A percentile compares a stretch with the other conserved stretches of the same genome.
Conservation (phyloP, 2,329 filamentous ascomycete species). For the Nothophoma quercina region DNA sequence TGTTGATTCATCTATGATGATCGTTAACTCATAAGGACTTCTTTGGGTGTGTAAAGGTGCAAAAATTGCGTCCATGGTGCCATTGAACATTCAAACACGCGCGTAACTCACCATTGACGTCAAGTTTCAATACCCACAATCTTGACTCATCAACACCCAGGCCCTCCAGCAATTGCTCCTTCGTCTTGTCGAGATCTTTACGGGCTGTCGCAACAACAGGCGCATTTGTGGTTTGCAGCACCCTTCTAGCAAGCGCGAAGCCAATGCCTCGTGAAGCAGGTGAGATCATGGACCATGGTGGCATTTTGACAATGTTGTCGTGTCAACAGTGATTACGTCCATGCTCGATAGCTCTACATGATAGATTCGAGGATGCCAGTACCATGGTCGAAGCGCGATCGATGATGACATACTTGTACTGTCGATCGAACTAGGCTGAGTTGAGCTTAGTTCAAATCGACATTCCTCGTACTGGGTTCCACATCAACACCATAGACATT, state of each 20-base stretch:
- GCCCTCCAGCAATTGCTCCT: slow-evolving; percentile 59
- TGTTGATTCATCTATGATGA: slow-evolving; percentile 64
- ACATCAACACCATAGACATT: too few relatives aligned
- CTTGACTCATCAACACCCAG: slow-evolving; percentile 57
- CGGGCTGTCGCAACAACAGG: slow-evolving; percentile 69
- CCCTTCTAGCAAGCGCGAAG: slow-evolving; percentile 65
- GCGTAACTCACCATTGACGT: slow-evolving; percentile 70
- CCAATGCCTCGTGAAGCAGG: slow-evolving; percentile 71
- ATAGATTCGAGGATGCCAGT: slow-evolving; percentile 4
- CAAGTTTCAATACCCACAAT: slow-evolving; percentile 61
- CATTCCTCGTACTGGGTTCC: too few relatives aligned
- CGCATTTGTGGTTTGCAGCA: slow-evolving; percentile 64
- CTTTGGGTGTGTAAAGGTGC: too few relatives aligned
- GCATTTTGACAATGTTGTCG: slow-evolving; percentile 40
- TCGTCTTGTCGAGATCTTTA: slow-evolving; percentile 59
- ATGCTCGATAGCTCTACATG: slow-evolving; percentile 14
- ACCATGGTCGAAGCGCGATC: slow-evolving; percentile 30
- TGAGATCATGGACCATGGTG: slow-evolving; percentile 60
- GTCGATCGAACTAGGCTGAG: slow-evolving; percentile 29
- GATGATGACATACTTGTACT: slow-evolving; percentile 42
- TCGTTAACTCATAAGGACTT: too few relatives aligned
- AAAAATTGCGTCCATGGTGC: too few relatives aligned
- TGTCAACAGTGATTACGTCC: background rate
- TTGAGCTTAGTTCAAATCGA: slow-evolving; percentile 6
- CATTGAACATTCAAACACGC: too few relatives aligned